Base-by-base conservation (phyloP, 495 filamentous ascomycete genomes). In the Copromyces sp. region DNA sequence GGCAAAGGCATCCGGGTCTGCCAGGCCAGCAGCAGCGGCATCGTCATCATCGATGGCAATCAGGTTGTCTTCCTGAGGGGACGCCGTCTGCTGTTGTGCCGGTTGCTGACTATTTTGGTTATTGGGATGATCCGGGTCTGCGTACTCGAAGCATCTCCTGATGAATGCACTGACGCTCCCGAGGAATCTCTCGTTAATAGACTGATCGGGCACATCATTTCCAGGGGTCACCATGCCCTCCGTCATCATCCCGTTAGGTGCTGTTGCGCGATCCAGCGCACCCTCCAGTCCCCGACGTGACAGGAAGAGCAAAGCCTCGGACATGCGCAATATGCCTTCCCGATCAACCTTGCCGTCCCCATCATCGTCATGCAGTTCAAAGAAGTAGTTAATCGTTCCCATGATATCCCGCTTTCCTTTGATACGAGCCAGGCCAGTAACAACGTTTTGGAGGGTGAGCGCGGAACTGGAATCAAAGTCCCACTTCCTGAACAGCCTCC, bases 341-440 rank as follows among this genome's bases (percentile, higher is more conserved):
- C 96, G 90, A 81, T 99, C 95, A n/a, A 99, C 94, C 74, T 89
- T 92, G 8, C 96, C 95, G 80, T 96, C 93, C 3, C 90, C 89
- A 78, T 93, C 90, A 75, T 99, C 95, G 80, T 98, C 96, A 78
- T 98, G 97, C 0, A 99, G 88, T 78, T 97, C 90, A 76, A 98
- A 99, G 82, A 98, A 99, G 80, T 98, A 98, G 68, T 89, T 94
- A 78, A 99, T 98, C 74, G 90, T 94, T 40, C 93, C 92, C 95
- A 98, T 97, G 75, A 99, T 97, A 80, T 98, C 95, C 47, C 90
- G 89, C 35, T 91, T 92, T 8, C 96, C 95, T 80, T 97, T 97
- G 70, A 99, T 90, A 42, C 91, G 89, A 3, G 95, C 94, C 39
- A 99, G 82, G 3, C 95, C 95, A 17, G 90, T 91, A 17, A 98